Evolutionary conservation across 768 basidiomycete species (phyloP), one percentile per base, ranked within the genome.

Genomic region (Leccinum uliginosum): DNA sequence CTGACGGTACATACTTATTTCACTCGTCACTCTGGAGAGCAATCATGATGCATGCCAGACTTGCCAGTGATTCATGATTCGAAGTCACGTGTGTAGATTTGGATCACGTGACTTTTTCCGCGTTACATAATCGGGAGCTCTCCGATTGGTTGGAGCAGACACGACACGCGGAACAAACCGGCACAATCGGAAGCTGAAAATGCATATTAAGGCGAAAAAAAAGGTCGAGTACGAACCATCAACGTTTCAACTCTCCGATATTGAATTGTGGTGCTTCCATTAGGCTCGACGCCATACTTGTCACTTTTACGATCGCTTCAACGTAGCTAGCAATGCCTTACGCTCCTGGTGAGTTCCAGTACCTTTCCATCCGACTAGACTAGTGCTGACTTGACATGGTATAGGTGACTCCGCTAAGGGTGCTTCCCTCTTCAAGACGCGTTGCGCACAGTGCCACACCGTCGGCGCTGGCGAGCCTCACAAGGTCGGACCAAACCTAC

Each of bases 401-500:
- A 53, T 44, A 83, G 95, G 95, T 85, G 91, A 97, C 78, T 74
- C 88, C 68, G 67, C 67, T 55, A 97, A 95, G 83, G 95, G 95
- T 76, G 94, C 95, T 71, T 77, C 80, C 70, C 88, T 97, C 73
- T 98, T 98, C 88, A 96, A 94, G 81, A 94, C 93, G 59, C 89
- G 94, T 56, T 94, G 91, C 68, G 87, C 89, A 43, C 93, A 97
- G 72, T 98, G 95, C 77, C 95, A 98, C 74, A 97, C 92, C 61
- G 74, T 90, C 60, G 90, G 77, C 55, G 78, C 81, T 64, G 85
- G 87, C 55, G 91, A 85, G 66, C 79, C 84, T 43, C 80, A 93
- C 79, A 91, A 91, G 74, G 93, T 98, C 58, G 96, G 96, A 55
- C 96, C 96, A 47, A 96, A 96, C 82, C 83, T 98, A 26, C 85